Evolutionary conservation across 441 rosid species (phyloP).

Genomic region (Biscutella laevigata): DNA sequence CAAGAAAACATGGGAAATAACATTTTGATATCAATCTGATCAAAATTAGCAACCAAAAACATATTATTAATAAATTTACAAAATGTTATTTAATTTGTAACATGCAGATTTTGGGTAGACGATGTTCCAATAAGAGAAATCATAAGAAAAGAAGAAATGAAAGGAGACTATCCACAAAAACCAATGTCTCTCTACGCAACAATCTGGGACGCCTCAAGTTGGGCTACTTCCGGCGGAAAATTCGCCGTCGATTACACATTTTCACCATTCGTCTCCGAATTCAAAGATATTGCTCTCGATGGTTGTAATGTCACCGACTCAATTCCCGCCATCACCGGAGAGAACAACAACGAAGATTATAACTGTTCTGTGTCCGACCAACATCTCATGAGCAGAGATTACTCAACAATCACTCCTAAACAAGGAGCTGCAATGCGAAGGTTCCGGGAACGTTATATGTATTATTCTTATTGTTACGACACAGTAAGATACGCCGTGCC

Average conservation of each 20-base stretch:
- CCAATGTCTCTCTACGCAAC: conserved; percentile 90
- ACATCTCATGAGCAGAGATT: conserved; percentile 32
- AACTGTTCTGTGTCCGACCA: conserved; percentile 27
- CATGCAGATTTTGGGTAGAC: conserved; percentile 72
- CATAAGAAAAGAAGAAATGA: conserved; percentile 47
- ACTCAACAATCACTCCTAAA: conserved; percentile 29
- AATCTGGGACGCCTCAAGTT: conserved; percentile 89
- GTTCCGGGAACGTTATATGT: conserved; percentile 64
- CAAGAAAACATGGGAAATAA: not conserved
- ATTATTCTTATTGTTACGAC: conserved; percentile 83
- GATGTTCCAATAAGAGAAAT: conserved; percentile 78
- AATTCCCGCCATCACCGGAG: conserved; percentile 19
- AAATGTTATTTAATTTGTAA: not conserved
- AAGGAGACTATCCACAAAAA: conserved; percentile 69
- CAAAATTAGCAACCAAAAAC: not conserved
- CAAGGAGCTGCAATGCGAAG: conserved; percentile 46
- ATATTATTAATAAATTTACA: not conserved
- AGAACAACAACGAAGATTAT: conserved; percentile 5
- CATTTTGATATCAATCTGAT: not conserved
- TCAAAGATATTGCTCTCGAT: conserved; percentile 50
- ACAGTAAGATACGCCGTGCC: conserved; percentile 44
- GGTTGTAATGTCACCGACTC: conserved; percentile 61
- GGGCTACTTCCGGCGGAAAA: conserved; percentile 90
- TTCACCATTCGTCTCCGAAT: conserved; percentile 67
- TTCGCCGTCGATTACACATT: conserved; percentile 62